phyloP scores from a whole-genome alignment of 352 stramenopile genomes.

The Globisporangium parvum region DNA sequence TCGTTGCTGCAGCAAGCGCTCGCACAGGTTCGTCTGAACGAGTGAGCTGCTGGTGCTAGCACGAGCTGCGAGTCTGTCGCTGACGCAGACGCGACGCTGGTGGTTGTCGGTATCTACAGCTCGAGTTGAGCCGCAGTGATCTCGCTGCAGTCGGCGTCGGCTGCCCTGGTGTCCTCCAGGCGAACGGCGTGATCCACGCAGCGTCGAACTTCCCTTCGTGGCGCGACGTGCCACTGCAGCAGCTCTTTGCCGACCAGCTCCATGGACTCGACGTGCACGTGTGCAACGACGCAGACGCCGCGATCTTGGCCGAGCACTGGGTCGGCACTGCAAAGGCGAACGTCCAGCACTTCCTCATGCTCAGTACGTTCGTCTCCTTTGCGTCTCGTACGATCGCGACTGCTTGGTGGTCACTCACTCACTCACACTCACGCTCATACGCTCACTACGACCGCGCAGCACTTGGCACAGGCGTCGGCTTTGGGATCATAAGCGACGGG shows the following conservation, averaged over 20 bases:
- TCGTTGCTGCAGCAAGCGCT: constrained; percentile 37
- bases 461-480: constrained; percentile 69
- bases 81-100: too few species aligned
- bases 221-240: constrained; percentile 51
- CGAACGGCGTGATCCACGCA: constrained; percentile 47
- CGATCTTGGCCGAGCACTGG: constrained; percentile 78
- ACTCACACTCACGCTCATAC: background rate
- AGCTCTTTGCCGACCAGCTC: constrained; percentile 39
- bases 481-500: constrained; percentile 56
- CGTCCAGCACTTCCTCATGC: constrained; percentile 76
- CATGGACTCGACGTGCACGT: constrained; percentile 22
- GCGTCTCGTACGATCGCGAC: background rate
- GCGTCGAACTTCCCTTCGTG: constrained; percentile 70
- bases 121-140: constrained; percentile 13
- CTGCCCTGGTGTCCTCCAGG: constrained; percentile 51
- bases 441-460: constrained; percentile 23
- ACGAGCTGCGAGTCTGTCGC: background rate
- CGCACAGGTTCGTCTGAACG: constrained; percentile 22
- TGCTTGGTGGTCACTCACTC: background rate
- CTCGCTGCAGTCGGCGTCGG: constrained; percentile 51
- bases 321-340: constrained; percentile 53
- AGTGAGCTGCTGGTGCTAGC: background rate
- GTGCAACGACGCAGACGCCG: constrained; percentile 78
- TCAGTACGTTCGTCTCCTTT: constrained; percentile 51
- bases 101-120: constrained; percentile 1